phyloP scores from a whole-genome alignment of 768 basidiomycete genomes.

The Boletus reticuloceps region DNA sequence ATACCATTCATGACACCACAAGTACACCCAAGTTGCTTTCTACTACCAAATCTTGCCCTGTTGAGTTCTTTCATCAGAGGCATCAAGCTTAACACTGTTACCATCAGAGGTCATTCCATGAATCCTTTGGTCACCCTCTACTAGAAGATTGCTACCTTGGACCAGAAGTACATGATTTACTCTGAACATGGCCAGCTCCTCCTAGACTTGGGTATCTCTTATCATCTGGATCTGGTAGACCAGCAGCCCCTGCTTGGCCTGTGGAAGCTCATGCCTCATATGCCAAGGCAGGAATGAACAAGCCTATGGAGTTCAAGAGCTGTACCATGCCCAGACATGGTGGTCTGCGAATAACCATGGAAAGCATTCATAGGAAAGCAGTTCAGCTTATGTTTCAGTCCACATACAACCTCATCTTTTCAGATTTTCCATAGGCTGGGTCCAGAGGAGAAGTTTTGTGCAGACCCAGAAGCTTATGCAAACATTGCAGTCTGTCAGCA shows the following conservation, averaged over 20 bases:
- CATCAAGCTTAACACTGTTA: constrained; percentile 12
- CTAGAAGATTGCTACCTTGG: constrained; percentile 7
- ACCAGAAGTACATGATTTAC: constrained; percentile 10
- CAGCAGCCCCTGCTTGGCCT: neutral
- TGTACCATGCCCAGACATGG: constrained; percentile 9
- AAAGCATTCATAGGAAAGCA: neutral
- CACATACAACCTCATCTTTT: constrained; percentile 3
- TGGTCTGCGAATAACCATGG: neutral
- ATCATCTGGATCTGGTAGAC: neutral
- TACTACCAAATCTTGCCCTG: no score
- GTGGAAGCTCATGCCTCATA: constrained; percentile 9
- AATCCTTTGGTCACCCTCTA: constrained; percentile 4
- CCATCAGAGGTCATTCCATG: neutral
- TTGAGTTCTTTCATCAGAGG: no score
- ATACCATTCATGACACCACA: no score
- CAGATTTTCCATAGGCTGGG: neutral
- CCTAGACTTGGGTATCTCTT: constrained; percentile 9
- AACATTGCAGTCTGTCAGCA: neutral
- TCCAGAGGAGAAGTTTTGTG: constrained; percentile 7
- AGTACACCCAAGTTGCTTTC: no score
- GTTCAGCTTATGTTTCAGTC: constrained; percentile 1
- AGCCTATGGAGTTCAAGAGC: constrained; percentile 2
- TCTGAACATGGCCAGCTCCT: constrained; percentile 3
- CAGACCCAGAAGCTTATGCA: neutral
- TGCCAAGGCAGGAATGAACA: constrained; percentile 10